phyloP scores from a whole-genome alignment of 768 basidiomycete species.

The Amanita pallidorosea region DNA sequence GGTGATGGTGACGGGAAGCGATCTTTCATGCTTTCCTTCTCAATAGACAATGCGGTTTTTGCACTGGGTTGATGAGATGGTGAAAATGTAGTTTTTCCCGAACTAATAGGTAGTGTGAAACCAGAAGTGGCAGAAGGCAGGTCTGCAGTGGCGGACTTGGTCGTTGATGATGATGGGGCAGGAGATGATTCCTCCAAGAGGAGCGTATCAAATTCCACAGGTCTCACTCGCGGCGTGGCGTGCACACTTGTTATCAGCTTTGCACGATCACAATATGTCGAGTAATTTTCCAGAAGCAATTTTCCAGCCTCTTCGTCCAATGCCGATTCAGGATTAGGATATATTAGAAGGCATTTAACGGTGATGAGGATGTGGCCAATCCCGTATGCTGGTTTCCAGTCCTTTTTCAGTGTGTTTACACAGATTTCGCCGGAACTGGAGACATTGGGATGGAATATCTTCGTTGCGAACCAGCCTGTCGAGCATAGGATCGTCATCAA shows the following conservation, averaged over 20 bases:
- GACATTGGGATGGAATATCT: conserved; percentile 97
- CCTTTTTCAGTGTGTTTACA: conserved; percentile 95
- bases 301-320: conserved; percentile 95
- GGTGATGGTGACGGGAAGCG: conserved; percentile 62
- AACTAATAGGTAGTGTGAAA: conserved; percentile 29
- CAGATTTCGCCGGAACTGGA: conserved; percentile 87
- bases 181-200: conserved; percentile 12
- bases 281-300: conserved; percentile 81
- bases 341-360: conserved; percentile 91
- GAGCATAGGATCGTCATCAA: conserved; percentile 7
- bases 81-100: conserved; percentile 25
- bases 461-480: conserved; percentile 81
- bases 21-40: conserved; percentile 41
- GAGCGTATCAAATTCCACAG: conserved; percentile 57
- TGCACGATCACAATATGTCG: conserved; percentile 78
- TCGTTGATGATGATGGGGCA: conserved; percentile 12
- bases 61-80: background rate
- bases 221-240: conserved; percentile 69
- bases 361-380: conserved; percentile 87
- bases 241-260: conserved; percentile 87
- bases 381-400: conserved; percentile 89
- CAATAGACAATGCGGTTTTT: conserved; percentile 14
- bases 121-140: conserved; percentile 18
- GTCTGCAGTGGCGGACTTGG: conserved; percentile 10
- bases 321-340: conserved; percentile 94